phyloP scores from a whole-genome alignment of 78 protist species.

The Dictyostelium brefeldianum region DNA sequence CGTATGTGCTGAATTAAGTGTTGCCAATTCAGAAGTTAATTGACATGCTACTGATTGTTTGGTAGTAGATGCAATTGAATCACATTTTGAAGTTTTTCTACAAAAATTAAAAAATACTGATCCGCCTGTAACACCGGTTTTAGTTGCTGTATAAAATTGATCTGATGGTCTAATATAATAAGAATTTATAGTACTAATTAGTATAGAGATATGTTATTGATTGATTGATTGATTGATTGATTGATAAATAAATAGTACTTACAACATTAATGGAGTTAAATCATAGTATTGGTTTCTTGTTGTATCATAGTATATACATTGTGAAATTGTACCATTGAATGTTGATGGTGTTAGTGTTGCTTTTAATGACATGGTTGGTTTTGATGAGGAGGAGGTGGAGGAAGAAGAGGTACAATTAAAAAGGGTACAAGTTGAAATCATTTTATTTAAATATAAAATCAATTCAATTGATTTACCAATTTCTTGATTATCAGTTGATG shows the following conservation, averaged over 20 bases:
- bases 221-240: too few relatives aligned
- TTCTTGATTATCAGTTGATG: neutral
- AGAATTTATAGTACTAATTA: too few relatives aligned
- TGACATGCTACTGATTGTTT: neutral
- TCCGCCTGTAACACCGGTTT: neutral
- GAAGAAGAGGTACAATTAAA: too few relatives aligned
- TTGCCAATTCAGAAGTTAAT: neutral
- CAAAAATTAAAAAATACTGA: neutral
- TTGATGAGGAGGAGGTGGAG: too few relatives aligned
- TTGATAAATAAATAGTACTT: too few relatives aligned
- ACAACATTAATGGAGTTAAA: neutral
- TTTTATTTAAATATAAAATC: neutral
- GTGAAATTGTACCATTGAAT: neutral
- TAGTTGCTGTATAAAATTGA: neutral
- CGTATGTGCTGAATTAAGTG: neutral
- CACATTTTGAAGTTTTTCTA: neutral
- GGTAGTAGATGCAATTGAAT: neutral
- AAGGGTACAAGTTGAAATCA: neutral
- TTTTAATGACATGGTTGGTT: too few relatives aligned
- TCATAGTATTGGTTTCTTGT: neutral
- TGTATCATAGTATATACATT: neutral
- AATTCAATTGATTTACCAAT: neutral
- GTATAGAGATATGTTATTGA: too few relatives aligned
- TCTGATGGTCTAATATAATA: constrained; percentile 2
- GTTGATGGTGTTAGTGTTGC: neutral